A percentile compares a stretch with the other conserved stretches of the same genome.
Conservation (phyloP, 768 basidiomycete genomes). For the Chalciporus piperatus region DNA sequence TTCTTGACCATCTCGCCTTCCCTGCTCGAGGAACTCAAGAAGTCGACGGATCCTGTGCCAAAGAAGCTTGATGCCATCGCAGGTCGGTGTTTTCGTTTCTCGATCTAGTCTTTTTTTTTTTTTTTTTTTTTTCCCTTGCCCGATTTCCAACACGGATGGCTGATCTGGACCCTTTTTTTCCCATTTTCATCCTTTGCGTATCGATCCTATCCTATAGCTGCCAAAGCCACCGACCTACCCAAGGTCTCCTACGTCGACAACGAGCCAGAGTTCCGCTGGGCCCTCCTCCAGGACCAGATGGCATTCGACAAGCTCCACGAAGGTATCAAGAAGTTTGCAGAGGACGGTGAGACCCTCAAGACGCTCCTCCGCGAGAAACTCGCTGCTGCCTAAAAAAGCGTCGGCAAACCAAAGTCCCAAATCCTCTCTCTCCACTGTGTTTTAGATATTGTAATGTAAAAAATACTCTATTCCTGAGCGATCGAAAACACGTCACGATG, state of each 20-base stretch:
- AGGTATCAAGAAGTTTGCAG: conserved; percentile 98
- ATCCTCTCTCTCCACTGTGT: too few species aligned
- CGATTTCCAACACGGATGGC: neutral
- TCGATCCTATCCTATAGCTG: conserved; percentile 37
- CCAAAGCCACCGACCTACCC: conserved; percentile 55
- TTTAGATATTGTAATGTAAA: conserved; percentile 2
- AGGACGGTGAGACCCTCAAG: conserved; percentile 92
- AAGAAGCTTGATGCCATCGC: conserved; percentile 73
- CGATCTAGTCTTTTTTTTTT: conserved; percentile 4
- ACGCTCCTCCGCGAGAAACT: conserved; percentile 69
- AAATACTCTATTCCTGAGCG: neutral
- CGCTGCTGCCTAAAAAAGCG: conserved; percentile 13
- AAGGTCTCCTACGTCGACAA: conserved; percentile 89
- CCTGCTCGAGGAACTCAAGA: conserved; percentile 91
- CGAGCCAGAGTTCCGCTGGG: conserved; percentile 96
- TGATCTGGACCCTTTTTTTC: neutral
- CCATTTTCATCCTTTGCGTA: neutral
- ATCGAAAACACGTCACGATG: neutral
- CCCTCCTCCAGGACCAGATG: conserved; percentile 90
- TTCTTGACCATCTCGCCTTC: conserved; percentile 93
- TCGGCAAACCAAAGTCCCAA: neutral
- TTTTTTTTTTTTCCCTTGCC: too few species aligned
- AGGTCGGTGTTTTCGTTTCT: conserved; percentile 42
- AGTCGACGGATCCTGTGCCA: conserved; percentile 71
- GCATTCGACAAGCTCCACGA: conserved; percentile 99